Evolutionary conservation across 2,329 filamentous ascomycete genomes (phyloP).

Genomic region (Calonectria pauciramosa): DNA sequence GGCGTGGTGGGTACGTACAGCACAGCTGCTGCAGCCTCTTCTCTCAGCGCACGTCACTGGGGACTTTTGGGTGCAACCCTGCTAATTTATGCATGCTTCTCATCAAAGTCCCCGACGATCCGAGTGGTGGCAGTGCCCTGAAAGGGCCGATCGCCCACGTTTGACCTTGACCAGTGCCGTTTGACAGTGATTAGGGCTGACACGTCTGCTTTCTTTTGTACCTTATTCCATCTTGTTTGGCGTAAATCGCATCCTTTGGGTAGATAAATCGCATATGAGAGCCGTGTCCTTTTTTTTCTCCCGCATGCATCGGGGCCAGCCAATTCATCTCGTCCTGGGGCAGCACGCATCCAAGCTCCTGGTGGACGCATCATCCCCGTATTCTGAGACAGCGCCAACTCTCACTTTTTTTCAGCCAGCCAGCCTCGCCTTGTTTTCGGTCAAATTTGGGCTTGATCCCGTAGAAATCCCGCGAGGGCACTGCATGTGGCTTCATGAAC

Average conservation of each 20-base stretch:
- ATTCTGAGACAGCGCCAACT: not conserved
- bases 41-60: not conserved
- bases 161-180: not conserved
- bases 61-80: slow-evolving; percentile 2
- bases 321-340: not conserved
- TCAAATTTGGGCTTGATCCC: not conserved
- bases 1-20: not conserved
- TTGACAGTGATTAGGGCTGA: not conserved
- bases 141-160: not conserved
- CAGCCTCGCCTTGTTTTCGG: not conserved
- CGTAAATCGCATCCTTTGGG: not conserved
- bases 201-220: not conserved
- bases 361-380: not conserved
- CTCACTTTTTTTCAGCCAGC: not conserved
- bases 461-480: not conserved
- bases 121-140: not conserved
- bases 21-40: not conserved
- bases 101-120: slow-evolving; percentile 2
- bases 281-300: not conserved
- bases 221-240: not conserved
- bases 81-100: slow-evolving; percentile 9
- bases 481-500: not conserved
- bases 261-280: not conserved
- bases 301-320: not conserved
- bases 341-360: not conserved